These are phyloP conservation scores for Xylariaceae sp. DNA, from an alignment of 2,329 filamentous ascomycete genomes.

Conservation along the genomic window DNA sequence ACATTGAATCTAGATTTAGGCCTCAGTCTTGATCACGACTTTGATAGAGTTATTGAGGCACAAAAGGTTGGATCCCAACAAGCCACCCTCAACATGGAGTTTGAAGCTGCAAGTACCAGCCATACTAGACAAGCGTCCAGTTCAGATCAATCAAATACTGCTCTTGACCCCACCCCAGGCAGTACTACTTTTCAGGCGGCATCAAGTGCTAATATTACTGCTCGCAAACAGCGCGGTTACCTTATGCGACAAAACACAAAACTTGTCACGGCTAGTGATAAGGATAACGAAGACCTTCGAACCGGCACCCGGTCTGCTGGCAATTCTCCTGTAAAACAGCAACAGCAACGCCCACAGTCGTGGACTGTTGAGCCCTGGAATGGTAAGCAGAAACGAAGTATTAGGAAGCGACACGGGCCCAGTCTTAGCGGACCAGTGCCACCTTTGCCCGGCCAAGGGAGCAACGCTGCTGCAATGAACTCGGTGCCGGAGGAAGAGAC, in stretches of 20 bases:
- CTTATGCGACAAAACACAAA: conserved; percentile 99
- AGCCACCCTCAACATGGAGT: conserved; percentile 34
- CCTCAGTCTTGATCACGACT: conserved; percentile 88
- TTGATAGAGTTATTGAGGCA: conserved; percentile 91
- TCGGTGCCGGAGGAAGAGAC: conserved; percentile 74
- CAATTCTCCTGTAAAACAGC: conserved; percentile 73
- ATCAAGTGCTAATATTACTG: conserved; percentile 67
- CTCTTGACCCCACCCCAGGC: conserved; percentile 34
- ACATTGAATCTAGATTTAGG: conserved; percentile 83
- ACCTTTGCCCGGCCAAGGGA: conserved; percentile 86
- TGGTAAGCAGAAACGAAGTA: conserved; percentile 71
- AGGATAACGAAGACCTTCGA: conserved; percentile 63
- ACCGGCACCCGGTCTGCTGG: conserved; percentile 65
- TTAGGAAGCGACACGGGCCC: conserved; percentile 61
- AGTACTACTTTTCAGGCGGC: conserved; percentile 34
- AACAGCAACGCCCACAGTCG: conserved; percentile 79
- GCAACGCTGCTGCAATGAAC: conserved; percentile 72
- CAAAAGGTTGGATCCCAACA: conserved; percentile 83
- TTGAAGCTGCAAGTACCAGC: conserved; percentile 37
- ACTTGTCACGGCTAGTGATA: conserved; percentile 89
- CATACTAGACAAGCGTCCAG: conserved; percentile 56
- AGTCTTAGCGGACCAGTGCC: conserved; percentile 70
- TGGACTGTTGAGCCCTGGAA: conserved; percentile 99
- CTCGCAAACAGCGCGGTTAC: conserved; percentile 87
- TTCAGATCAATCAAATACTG: conserved; percentile 24